phyloP scores from a whole-genome alignment of 139 green algal genomes.

The Micromonas pusilla region DNA sequence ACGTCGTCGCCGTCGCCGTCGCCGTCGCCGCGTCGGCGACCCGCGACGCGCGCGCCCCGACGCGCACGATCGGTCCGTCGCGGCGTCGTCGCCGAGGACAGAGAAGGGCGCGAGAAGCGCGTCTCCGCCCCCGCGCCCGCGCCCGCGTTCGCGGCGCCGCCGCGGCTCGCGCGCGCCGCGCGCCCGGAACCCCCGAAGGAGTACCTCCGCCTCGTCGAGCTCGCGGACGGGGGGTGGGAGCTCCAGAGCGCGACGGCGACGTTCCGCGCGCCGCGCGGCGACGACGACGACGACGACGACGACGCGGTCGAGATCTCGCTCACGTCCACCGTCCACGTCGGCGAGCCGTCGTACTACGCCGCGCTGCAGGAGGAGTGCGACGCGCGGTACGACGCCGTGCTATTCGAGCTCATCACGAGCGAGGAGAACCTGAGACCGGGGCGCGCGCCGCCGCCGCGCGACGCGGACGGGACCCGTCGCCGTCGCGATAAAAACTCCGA shows the following conservation, averaged over 20 bases:
- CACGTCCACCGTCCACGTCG: constrained; percentile 3
- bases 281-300: background rate
- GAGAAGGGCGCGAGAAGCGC: background rate
- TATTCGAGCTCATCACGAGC: constrained; percentile 9
- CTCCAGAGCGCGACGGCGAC: constrained; percentile 11
- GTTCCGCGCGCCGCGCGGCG: background rate
- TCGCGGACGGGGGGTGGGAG: constrained; percentile 6
- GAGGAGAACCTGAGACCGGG: background rate
- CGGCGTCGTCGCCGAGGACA: background rate
- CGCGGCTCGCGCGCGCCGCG: background rate
- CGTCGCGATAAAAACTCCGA: background rate
- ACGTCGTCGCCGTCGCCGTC: no score
- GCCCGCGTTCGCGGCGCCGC: no score
- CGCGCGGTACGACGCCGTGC: background rate
- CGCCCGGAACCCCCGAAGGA: background rate
- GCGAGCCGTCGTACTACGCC: background rate
- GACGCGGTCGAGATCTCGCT: background rate
- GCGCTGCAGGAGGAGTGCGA: background rate
- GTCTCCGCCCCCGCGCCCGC: no score
- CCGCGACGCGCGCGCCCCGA: no score
- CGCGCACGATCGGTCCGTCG: no score
- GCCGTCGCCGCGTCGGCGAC: no score
- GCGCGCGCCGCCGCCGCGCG: background rate
- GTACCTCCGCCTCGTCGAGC: constrained; percentile 1
- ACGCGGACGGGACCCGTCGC: background rate